Evolutionary conservation across 768 basidiomycete genomes (phyloP), one percentile per base, ranked within the genome.

Genomic region (Amyloporia xantha): DNA sequence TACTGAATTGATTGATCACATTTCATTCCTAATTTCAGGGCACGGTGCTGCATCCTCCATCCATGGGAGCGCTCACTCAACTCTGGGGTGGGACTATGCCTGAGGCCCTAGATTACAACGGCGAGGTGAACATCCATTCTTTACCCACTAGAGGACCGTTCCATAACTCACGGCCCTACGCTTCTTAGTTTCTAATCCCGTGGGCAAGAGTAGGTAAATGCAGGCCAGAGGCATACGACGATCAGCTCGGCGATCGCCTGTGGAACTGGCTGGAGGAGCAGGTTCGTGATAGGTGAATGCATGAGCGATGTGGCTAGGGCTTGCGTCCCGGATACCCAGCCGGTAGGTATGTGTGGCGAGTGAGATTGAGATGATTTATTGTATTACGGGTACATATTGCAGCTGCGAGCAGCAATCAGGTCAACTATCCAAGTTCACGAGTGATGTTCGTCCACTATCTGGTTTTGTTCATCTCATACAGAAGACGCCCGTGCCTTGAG

Each of bases 41-140:
- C 38, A 19, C 12, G 10, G 13, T 68, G 39, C 39, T 67, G 15
- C 57, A 66, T 50, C 67, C 69, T 4, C 47, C 59, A 6, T 47
- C 63, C 3, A 49, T 51, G 30, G 63, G 65, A 6, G 62, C 62
- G 7, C 47, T 62, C 23, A 63, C 64, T 5, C 62, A 59, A 39
- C 53, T 65, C 11, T 66, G 54, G 50, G 66, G 59, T 2, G 65
- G 59, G 1, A 71, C 70, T 12, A 51, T 70, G 44, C 65, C 71
- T 1, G 68, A 74, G 40, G 66, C 62, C 2, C 59, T 48, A 3
- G 59, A 57, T 12, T 52, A 66, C 2, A 71, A 72, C 51, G 77
- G 77, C 5, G 63, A 73, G 59, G 75, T 57, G 17, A 15, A 10
- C 53, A 40, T 15, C 7, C 9, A 15, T 21, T 40, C 7, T 15